Base-by-base conservation (phyloP, 1,284 basidiomycete genomes). In the Takashimella tepidaria region DNA sequence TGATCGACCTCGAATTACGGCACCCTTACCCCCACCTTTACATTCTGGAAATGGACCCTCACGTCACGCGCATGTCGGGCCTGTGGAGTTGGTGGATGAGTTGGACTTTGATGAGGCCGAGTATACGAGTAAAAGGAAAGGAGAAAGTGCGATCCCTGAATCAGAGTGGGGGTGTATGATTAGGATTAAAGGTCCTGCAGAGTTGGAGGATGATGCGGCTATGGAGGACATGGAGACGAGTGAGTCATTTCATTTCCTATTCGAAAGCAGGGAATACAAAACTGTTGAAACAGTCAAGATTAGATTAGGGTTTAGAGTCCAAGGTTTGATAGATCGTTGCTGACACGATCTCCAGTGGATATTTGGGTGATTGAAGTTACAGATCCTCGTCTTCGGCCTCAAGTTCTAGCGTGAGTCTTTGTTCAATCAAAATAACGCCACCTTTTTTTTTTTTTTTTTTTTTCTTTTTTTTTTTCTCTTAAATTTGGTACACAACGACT, bases 291-390 rank as follows among this genome's bases (percentile, higher is more conserved):
- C n/a, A n/a, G n/a, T n/a, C n/a, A n/a, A n/a, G n/a, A n/a, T n/a
- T n/a, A n/a, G 20, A 20, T 16, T 51, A 13, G 19, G 6, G n/a
- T n/a, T n/a, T n/a, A 6, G 20, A 44, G 19, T 51, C 54, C 26
- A 21, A 47, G 43, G 52, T 42, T 40, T 61, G 3, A 41, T 50
- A 24, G 54, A 41, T 45, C 6, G 54, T 50, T 48, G 49, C 49
- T 10, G 54, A 59, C 31, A 49, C 51, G 50, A 48, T 41, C 10
- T 19, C 4, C 58, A 83, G 84, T 86, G 47, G 76, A 83, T 40
- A 86, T 86, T 45, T 96, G 91, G 90, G 85, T 84, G 6, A 83
- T 92, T n/a, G 86, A 92, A 64, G 81, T 95, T n/a, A 80, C 82
- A 0, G 82, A 89, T 59, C 80, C 81, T 16, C 80, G 79, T 44